Conservation (phyloP, 106 monocot species). For the Apostasia ramifera region DNA sequence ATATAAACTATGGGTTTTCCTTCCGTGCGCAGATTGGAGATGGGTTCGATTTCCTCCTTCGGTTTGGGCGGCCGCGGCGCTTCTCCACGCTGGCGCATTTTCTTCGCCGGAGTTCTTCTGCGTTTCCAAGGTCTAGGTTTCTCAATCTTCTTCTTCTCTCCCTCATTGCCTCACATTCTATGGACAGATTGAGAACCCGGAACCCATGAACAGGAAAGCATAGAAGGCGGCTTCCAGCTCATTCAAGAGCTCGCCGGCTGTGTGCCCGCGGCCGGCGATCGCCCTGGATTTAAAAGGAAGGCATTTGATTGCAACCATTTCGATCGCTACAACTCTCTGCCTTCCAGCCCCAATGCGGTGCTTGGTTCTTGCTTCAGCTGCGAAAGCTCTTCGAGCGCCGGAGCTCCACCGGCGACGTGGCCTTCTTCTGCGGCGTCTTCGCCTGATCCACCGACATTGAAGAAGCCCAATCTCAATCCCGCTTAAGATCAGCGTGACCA, state of each 20-base stretch:
- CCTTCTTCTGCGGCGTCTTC: slow-evolving; percentile 21
- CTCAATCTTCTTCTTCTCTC: background rate
- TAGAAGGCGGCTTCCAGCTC: slow-evolving; percentile 25
- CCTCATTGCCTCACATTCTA: background rate
- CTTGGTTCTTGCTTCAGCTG: slow-evolving; percentile 50
- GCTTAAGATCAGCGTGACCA: background rate
- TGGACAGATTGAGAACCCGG: background rate
- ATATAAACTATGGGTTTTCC: background rate
- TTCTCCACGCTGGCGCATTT: slow-evolving; percentile 30
- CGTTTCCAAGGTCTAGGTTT: slow-evolving; percentile 33
- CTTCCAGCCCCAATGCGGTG: slow-evolving; percentile 51
- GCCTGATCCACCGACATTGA: slow-evolving; percentile 13
- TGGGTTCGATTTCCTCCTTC: slow-evolving; percentile 64
- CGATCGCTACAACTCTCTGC: slow-evolving; percentile 2
- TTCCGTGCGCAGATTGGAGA: slow-evolving; percentile 40
- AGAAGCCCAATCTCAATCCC: slow-evolving; percentile 5
- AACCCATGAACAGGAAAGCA: slow-evolving; percentile 23
- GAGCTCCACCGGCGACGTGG: slow-evolving; percentile 17
- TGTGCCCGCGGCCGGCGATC: background rate
- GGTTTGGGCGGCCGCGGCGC: slow-evolving; percentile 57
- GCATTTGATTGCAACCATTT: background rate
- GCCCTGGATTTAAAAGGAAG: slow-evolving; percentile 34
- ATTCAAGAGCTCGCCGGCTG: slow-evolving; percentile 17
- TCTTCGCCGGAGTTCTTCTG: slow-evolving; percentile 28
- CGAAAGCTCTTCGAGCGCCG: slow-evolving; percentile 26